These are phyloP conservation scores for thale cress (Arabidopsis thaliana) DNA, from an alignment of 345 rosid species.

Conservation along the genomic window DNA sequence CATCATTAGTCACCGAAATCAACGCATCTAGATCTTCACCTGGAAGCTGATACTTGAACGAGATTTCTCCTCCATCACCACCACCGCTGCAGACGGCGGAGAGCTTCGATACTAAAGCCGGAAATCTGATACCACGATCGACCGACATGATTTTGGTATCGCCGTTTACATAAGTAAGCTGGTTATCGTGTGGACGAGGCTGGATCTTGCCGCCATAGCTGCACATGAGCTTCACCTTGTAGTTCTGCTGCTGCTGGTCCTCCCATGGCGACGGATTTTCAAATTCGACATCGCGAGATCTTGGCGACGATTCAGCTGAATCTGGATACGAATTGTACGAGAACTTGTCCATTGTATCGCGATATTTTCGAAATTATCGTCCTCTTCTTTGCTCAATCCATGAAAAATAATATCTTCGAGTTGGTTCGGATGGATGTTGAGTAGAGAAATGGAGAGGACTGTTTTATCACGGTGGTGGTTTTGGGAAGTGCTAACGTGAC, in stretches of 20 bases:
- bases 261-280: constrained; percentile 87
- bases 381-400: not conserved
- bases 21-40: constrained; percentile 96
- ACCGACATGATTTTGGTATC: constrained; percentile 90
- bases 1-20: constrained; percentile 90
- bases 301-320: constrained; percentile 88
- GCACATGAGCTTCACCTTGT: constrained; percentile 84
- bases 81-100: constrained; percentile 56
- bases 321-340: constrained; percentile 72
- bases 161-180: constrained; percentile 80
- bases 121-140: constrained; percentile 68
- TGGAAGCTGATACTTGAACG: constrained; percentile 95
- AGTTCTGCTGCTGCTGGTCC: constrained; percentile 54
- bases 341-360: constrained; percentile 65
- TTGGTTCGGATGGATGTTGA: not conserved
- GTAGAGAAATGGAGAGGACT: constrained; percentile 21
- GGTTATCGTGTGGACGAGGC: constrained; percentile 96
- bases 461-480: constrained; percentile 31
- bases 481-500: constrained; percentile 37
- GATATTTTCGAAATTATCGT: not conserved
- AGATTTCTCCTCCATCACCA: constrained; percentile 45
- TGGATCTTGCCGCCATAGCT: constrained; percentile 97
- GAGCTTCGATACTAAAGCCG: constrained; percentile 61
- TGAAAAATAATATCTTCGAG: not conserved
- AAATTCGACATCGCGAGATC: constrained; percentile 86